Base-by-base conservation (phyloP, 106 monocot genomes). In the Chionographis japonica region DNA sequence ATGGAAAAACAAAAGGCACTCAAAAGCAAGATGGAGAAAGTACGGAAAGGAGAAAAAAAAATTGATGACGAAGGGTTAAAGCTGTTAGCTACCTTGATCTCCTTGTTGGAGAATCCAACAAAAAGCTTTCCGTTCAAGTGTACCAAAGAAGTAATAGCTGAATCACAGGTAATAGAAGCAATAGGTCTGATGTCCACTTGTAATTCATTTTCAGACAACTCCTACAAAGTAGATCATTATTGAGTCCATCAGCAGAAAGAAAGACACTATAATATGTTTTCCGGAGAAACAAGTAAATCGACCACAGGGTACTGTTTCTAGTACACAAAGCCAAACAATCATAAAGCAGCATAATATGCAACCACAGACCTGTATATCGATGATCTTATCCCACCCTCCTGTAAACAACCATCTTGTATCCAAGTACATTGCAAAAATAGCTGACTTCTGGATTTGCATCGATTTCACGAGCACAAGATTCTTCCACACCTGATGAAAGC, bases 351-450 rank as follows among this genome's bases (percentile, higher is more conserved):
- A 41, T 13, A 62, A 46, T 20, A 60, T 6, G 40, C 42, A 63
- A 13, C 15, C 2, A 67, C 37, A 52, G 18, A 92, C 97, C 97
- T 89, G 84, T 66, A 97, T 79, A 54, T 67, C 56, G 59, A 97
- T 66, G 39, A 71, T 35, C 78, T 81, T 87, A 71, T 86, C 89
- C 86, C 84, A 89, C 16, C 97, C 97, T 58, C 92, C 92, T 39
- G 87, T 70, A 52, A 87, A 92, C 50, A 97, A 37, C 86, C 77
- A 84, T 37, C 72, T 85, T 17, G 37, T 72, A 72, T 87, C 66
- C 58, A 83, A 54, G 60, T 85, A 69, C 19, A 84, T 66, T 52
- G 89, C 89, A 83, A 83, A 90, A 59, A 97, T 68, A 66, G 97
- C 78, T 70, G 86, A 86, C 37, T 74, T 67, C 39, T 87, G 84